A percentile compares a stretch with the other conserved stretches of the same genome.
Conservation (phyloP, 2,329 filamentous ascomycete genomes). For the Aspergillus arachidicola region DNA sequence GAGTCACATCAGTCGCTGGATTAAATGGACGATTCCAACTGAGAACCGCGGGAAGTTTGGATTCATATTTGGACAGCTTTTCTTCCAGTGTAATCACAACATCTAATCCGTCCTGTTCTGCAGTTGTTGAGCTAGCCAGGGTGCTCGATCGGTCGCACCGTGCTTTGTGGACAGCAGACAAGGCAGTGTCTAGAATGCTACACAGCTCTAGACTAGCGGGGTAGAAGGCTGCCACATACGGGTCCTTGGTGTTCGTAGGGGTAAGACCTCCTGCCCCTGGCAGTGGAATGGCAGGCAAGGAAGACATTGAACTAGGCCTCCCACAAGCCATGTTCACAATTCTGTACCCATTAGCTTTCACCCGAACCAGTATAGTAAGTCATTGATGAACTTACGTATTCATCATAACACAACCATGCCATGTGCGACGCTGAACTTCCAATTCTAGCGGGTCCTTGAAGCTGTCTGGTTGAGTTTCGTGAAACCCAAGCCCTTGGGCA, state of each 20-base stretch:
- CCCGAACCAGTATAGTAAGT: background rate
- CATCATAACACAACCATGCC: slow-evolving; percentile 46
- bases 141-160: slow-evolving; percentile 26
- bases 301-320: slow-evolving; percentile 37
- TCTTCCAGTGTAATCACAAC: slow-evolving; percentile 32
- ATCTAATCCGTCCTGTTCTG: slow-evolving; percentile 25
- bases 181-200: slow-evolving; percentile 35
- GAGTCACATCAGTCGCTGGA: background rate
- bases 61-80: slow-evolving; percentile 27
- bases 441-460: slow-evolving; percentile 33
- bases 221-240: slow-evolving; percentile 31
- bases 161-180: slow-evolving; percentile 38
- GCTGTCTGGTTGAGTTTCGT: slow-evolving; percentile 29
- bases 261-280: slow-evolving; percentile 18
- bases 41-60: slow-evolving; percentile 26
- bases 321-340: slow-evolving; percentile 45
- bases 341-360: slow-evolving; percentile 20
- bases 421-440: slow-evolving; percentile 41
- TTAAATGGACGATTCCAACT: slow-evolving; percentile 23
- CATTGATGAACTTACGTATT: slow-evolving; percentile 35
- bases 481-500: slow-evolving; percentile 47
- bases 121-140: slow-evolving; percentile 10
- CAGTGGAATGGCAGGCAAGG: slow-evolving; percentile 28
- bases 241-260: slow-evolving; percentile 12
- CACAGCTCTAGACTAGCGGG: slow-evolving; percentile 30